Base-by-base conservation (phyloP, 768 basidiomycete species). In the Kwoniella newhampshirensis region DNA sequence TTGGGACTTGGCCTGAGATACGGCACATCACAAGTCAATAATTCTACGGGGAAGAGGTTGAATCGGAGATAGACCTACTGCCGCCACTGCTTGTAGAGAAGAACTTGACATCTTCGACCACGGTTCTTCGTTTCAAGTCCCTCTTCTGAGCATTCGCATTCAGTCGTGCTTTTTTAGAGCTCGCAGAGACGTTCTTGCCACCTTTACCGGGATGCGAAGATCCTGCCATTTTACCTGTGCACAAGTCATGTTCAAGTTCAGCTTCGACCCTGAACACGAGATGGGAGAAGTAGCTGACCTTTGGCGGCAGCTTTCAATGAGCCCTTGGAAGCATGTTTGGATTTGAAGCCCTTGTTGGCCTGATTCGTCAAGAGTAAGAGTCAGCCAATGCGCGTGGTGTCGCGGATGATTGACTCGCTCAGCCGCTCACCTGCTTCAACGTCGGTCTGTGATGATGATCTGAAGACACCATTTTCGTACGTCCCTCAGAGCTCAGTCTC, bases 301-400 rank as follows among this genome's bases (percentile, higher is more conserved):
- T 94, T 94, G 28, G 89, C 85, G 40, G 83, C 82, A 42, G 89
- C 88, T 76, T 88, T 91, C 36, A 96, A 68, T 0, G 87, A 81
- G 1, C 87, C 84, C 78, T 96, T 96, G 12, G 88, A 84, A 1
- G 91, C 83, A 80, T 92, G 89, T 73, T 86, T 88, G 1, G 90
- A 90, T 78, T 97, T 97, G 81, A 88, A 97, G 1, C 82, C 65
- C 76, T 98, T 98, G 78, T 98, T 96, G 81, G 85, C 79, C 89
- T 92, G 62, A n/a, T n/a, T n/a, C 15, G 28, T 26, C 26, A 41
- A 9, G 20, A 17, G 36, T 23, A 4, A 23, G 18, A 52, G 51
- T 51, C 48, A 47, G 45, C n/a, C n/a, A n/a, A n/a, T n/a, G n/a
- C n/a, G n/a, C n/a, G n/a, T n/a, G n/a, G n/a, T n/a, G n/a, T n/a